Base-by-base conservation (phyloP, 176 grass and related monocot genomes). In the Carex cristatella region DNA sequence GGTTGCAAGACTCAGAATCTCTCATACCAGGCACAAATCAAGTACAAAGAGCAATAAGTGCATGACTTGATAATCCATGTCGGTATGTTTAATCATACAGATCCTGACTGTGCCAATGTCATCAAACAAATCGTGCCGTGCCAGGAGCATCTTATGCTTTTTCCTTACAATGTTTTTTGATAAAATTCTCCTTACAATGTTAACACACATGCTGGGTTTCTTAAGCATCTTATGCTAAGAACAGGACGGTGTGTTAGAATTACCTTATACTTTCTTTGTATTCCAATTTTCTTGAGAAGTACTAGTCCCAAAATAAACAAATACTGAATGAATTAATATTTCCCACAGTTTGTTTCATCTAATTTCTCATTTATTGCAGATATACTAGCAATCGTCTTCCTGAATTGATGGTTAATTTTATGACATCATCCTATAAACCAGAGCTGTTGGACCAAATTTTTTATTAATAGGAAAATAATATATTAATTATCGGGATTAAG, bases 361-460 rank as follows among this genome's bases (percentile, higher is more conserved):
- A 65, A 46, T 53, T 89, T 79, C 81, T 13, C 55, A 18, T 65
- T 37, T 82, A 56, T 85, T 67, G 16, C 85, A 95, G 93, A 88
- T 83, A 95, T 76, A n/a, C 84, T 83, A 87, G 28, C 61, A 92
- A 87, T 92, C 87, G 93, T 82, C 71, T 81, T 85, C 88, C 91
- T 65, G 96, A 99, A 92, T 69, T 99, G 13, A 99, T 99, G 96
- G 91, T 99, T 80, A 99, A 99, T 85, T 95, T 99, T 80, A 90
- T 99, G 84, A 99, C 96, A 56, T 94, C 96, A 59, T 84, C 75
- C 84, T 99, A 95, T 88, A 86, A 88, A 87, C 91, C 91, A 44
- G 84, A 94, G 51, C 81, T 99, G 63, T 71, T 99, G 72, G 83
- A 79, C 23, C 23, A 0, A 23, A 23, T 23, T 23, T 23, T 23